Conservation (phyloP, 163 green algal species). For the Chloromonas sp. region DNA sequence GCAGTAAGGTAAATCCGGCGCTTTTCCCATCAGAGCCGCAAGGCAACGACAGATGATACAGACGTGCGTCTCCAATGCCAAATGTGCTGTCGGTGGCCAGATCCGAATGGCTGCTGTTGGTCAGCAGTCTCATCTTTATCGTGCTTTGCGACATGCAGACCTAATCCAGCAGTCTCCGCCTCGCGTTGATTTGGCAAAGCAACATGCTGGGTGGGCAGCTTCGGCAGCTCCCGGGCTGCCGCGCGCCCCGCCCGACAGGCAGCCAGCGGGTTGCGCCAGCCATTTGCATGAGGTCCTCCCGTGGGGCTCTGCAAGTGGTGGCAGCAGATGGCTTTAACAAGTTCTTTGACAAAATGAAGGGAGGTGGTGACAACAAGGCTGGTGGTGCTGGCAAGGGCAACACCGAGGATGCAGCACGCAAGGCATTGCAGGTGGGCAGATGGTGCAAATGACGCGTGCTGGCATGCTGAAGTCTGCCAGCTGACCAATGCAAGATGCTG, state of each 20-base stretch:
- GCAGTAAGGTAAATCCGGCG: too few species aligned
- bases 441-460: neutral
- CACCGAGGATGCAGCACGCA: constrained; percentile 10
- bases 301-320: neutral
- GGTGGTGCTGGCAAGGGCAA: constrained; percentile 9
- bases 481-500: neutral
- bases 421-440: constrained; percentile 11
- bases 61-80: too few species aligned
- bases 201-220: neutral
- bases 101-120: too few species aligned
- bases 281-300: neutral
- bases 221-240: neutral
- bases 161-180: too few species aligned
- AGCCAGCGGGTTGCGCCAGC: neutral
- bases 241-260: neutral
- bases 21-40: too few species aligned
- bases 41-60: too few species aligned
- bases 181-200: too few species aligned
- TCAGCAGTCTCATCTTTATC: too few species aligned
- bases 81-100: too few species aligned
- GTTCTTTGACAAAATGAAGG: constrained; percentile 14
- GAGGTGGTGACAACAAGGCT: neutral
- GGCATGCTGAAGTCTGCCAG: neutral
- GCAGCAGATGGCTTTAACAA: neutral
- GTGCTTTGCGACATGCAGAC: too few species aligned